phyloP scores from a whole-genome alignment of 2,329 filamentous ascomycete species.

The Neofusicoccum parvum region DNA sequence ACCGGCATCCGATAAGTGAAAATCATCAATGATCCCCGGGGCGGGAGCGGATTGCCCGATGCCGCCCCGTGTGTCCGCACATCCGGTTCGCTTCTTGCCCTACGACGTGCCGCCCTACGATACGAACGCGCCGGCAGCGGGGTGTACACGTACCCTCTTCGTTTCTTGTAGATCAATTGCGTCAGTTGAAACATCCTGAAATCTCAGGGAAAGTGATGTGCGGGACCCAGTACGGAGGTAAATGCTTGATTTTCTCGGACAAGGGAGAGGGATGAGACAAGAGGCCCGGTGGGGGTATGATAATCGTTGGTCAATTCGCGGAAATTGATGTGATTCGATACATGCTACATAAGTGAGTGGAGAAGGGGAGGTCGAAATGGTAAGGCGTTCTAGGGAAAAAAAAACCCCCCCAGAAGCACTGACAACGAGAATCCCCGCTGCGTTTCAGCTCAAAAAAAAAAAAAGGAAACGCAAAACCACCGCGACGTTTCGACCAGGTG shows the following conservation, averaged over 20 bases:
- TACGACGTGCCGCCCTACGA: slow-evolving; percentile 2
- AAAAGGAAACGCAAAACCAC: not conserved
- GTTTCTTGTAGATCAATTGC: slow-evolving; percentile 17
- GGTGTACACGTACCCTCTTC: not conserved
- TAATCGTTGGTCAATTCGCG: not conserved
- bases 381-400: not conserved
- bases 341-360: not conserved
- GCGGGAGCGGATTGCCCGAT: not conserved
- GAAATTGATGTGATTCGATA: not conserved
- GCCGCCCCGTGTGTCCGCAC: not conserved
- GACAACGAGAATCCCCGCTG: not conserved
- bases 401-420: not conserved
- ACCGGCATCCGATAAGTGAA: not conserved
- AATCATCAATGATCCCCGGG: not conserved
- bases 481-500: not conserved
- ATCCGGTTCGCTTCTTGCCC: not conserved
- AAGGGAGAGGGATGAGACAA: not conserved
- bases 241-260: not conserved
- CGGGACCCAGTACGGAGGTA: not conserved
- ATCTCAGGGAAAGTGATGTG: not conserved
- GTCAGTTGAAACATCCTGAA: slow-evolving; percentile 1
- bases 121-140: too few species aligned
- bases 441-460: not conserved
- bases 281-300: not conserved
- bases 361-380: not conserved